phyloP scores from a whole-genome alignment of 2,329 filamentous ascomycete genomes.

The Chlorencoelia australis region DNA sequence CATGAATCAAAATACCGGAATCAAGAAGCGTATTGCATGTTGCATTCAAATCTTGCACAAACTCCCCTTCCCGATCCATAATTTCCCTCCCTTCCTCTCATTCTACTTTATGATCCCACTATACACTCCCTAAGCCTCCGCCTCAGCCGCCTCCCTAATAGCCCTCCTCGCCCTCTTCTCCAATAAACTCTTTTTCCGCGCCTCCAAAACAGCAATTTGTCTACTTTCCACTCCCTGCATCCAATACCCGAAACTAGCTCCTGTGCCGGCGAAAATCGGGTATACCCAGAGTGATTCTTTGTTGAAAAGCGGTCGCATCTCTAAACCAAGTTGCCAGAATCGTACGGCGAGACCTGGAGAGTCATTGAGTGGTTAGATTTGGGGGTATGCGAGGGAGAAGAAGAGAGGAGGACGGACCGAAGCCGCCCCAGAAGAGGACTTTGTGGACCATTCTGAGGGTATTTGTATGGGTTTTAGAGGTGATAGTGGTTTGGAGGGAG shows the following conservation, averaged over 20 bases:
- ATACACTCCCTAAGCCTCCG: constrained; percentile 11
- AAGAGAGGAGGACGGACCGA: constrained; percentile 55
- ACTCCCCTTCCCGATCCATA: background rate
- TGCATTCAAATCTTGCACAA: background rate
- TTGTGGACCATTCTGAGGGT: constrained; percentile 31
- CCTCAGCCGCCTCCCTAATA: constrained; percentile 47
- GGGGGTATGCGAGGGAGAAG: constrained; percentile 9
- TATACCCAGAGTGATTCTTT: constrained; percentile 80
- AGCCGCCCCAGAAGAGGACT: constrained; percentile 78
- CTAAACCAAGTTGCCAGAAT: constrained; percentile 94
- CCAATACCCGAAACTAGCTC: constrained; percentile 95
- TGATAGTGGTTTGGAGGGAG: background rate
- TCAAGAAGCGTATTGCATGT: background rate
- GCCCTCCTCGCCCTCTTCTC: constrained; percentile 82
- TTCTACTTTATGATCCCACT: background rate
- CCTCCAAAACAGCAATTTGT: constrained; percentile 66
- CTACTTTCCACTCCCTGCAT: constrained; percentile 79
- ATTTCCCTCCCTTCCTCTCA: background rate
- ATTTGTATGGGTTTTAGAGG: constrained; percentile 2
- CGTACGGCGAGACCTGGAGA: constrained; percentile 79
- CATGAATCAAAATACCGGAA: too few relatives aligned
- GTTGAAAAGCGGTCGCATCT: constrained; percentile 93
- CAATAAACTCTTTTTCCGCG: constrained; percentile 70
- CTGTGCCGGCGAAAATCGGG: constrained; percentile 75
- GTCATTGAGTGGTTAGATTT: background rate